phyloP scores from a whole-genome alignment of 2,329 filamentous ascomycete genomes.

The Epichloe amarillans region DNA sequence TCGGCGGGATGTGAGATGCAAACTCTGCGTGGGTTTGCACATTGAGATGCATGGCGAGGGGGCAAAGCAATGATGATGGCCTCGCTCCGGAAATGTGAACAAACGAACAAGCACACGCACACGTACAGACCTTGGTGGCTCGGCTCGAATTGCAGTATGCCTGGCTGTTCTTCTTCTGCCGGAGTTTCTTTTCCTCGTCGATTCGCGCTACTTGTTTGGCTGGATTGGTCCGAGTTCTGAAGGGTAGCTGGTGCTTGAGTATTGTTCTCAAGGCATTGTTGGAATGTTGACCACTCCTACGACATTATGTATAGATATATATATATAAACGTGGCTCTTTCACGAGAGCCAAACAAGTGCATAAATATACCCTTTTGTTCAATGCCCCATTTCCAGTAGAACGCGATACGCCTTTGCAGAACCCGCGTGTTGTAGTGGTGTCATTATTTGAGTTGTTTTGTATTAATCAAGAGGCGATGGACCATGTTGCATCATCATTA shows the following conservation, averaged over 20 bases:
- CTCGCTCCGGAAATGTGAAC: neutral
- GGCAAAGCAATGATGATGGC: neutral
- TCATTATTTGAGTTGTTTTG: too few relatives aligned
- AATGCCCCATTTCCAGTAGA: too few relatives aligned
- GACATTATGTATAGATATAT: neutral
- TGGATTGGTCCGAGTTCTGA: slow-evolving; percentile 4
- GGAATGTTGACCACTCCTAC: neutral
- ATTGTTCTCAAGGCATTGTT: slow-evolving; percentile 6
- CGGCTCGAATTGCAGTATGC: slow-evolving; percentile 1
- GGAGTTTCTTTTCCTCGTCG: slow-evolving; percentile 6
- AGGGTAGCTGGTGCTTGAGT: neutral
- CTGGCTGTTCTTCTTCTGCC: neutral
- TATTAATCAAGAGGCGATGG: too few relatives aligned
- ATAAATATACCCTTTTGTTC: slow-evolving; percentile 6
- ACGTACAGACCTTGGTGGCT: neutral
- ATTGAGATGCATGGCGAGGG: neutral
- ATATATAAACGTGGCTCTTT: slow-evolving; percentile 3
- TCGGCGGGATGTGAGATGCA: too few relatives aligned
- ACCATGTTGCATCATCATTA: too few relatives aligned
- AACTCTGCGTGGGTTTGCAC: too few relatives aligned
- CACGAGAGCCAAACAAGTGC: slow-evolving; percentile 16
- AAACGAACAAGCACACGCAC: too few relatives aligned
- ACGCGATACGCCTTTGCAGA: too few relatives aligned
- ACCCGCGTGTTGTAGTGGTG: too few relatives aligned
- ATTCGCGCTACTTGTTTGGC: slow-evolving; percentile 3